Conservation (phyloP, 495 filamentous ascomycete species). For the Pyronema domesticum region DNA sequence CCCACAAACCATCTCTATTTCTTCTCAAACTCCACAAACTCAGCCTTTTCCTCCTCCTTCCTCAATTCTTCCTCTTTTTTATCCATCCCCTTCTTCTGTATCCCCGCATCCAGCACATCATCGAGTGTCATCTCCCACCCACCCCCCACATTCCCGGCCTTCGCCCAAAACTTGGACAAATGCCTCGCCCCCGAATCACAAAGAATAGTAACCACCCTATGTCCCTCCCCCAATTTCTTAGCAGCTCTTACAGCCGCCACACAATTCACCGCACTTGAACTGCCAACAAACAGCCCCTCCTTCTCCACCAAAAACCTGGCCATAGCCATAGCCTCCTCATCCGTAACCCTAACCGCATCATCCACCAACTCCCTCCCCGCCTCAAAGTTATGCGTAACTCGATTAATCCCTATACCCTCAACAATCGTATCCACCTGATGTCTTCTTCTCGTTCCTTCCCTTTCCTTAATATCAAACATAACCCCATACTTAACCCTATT, state of each 20-base stretch:
- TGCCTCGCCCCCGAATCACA: constrained; percentile 86
- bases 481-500: constrained; percentile 83
- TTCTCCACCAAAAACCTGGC: constrained; percentile 88
- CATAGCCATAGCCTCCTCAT: constrained; percentile 83
- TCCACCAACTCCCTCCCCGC: constrained; percentile 67
- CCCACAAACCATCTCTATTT: too few relatives aligned
- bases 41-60: too few relatives aligned
- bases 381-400: constrained; percentile 81
- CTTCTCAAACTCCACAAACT: too few relatives aligned
- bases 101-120: constrained; percentile 19
- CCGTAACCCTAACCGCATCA: constrained; percentile 79
- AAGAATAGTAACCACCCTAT: constrained; percentile 73
- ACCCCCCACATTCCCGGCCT: constrained; percentile 51
- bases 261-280: constrained; percentile 91
- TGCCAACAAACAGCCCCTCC: constrained; percentile 87
- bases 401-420: constrained; percentile 88
- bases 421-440: constrained; percentile 91
- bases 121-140: constrained; percentile 25
- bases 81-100: background rate
- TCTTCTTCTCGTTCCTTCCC: constrained; percentile 71
- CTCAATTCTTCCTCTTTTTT: too few relatives aligned
- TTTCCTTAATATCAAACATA: constrained; percentile 80
- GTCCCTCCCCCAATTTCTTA: constrained; percentile 51
- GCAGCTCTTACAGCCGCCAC: constrained; percentile 75
- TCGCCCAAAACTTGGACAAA: constrained; percentile 85